Percentiles rank a stretch among this genome's conserved stretches.
Evolutionary conservation across 495 filamentous ascomycete species (phyloP).

Genomic region (Penicillium subrubescens): DNA sequence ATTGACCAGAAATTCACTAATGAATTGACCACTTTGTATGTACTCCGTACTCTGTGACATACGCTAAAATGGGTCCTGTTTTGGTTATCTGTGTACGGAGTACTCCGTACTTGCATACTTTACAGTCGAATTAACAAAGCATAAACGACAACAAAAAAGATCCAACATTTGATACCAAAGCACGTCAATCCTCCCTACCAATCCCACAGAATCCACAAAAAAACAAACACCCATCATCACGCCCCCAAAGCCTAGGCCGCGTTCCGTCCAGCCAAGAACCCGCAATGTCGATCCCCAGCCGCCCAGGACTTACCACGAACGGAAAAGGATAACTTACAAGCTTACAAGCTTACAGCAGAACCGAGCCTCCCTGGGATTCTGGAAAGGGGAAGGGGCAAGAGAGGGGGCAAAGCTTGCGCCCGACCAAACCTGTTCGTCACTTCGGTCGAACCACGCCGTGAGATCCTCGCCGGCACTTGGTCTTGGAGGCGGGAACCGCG

Average conservation of each 20-base stretch:
- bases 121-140: too few relatives aligned
- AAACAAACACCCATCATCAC: neutral
- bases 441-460: too few relatives aligned
- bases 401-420: neutral
- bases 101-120: too few relatives aligned
- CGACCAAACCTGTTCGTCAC: neutral
- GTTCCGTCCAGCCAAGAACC: neutral
- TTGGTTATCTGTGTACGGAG: too few relatives aligned
- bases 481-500: neutral
- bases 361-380: neutral
- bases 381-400: neutral
- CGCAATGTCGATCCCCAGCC: conserved; percentile 2
- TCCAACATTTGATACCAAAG: neutral
- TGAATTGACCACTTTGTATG: neutral
- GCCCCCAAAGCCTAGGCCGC: neutral
- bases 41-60: neutral
- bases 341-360: neutral
- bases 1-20: neutral
- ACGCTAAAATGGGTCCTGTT: too few relatives aligned
- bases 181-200: neutral
- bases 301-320: neutral
- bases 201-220: neutral
- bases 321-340: neutral
- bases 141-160: too few relatives aligned
- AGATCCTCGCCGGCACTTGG: neutral